These are phyloP conservation scores for Magnaporthiopsis rhizophila DNA, from an alignment of 2,329 filamentous ascomycete species.

Conservation along the genomic window DNA sequence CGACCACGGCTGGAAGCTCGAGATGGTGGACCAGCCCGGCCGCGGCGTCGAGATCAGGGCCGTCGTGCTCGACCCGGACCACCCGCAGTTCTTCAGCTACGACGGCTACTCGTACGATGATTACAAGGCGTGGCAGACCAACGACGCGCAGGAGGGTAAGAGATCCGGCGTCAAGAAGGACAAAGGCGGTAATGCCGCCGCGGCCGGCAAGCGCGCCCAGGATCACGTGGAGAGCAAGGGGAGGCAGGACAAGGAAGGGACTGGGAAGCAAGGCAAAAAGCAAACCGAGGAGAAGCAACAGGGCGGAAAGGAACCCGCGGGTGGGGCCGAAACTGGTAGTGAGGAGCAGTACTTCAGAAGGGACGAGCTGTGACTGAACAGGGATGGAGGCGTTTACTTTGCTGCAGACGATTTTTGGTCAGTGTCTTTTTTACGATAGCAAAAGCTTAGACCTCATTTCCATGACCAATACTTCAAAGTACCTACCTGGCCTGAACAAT, in stretches of 20 bases:
- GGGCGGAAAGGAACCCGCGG: slow-evolving; percentile 4
- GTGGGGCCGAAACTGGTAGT: slow-evolving; percentile 29
- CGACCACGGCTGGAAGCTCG: slow-evolving; percentile 70
- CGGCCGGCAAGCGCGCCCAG: slow-evolving; percentile 18
- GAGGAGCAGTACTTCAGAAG: slow-evolving; percentile 34
- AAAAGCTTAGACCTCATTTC: too few relatives aligned
- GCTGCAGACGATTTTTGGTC: neutral
- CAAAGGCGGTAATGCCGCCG: slow-evolving; percentile 10
- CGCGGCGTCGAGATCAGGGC: slow-evolving; percentile 57
- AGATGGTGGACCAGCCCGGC: slow-evolving; percentile 64
- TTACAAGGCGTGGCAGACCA: slow-evolving; percentile 40
- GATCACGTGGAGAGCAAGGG: neutral
- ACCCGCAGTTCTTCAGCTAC: slow-evolving; percentile 2
- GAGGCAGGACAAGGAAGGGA: neutral
- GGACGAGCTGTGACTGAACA: slow-evolving; percentile 38
- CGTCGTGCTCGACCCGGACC: slow-evolving; percentile 45
- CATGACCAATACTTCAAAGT: too few relatives aligned
- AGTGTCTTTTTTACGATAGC: too few relatives aligned
- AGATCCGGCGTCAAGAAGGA: slow-evolving; percentile 14
- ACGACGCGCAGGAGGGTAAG: slow-evolving; percentile 19
- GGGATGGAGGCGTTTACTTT: neutral
- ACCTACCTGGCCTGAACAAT: too few relatives aligned
- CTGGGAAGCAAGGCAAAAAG: neutral
- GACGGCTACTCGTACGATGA: neutral
- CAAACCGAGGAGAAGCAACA: neutral